A percentile compares a stretch with the other conserved stretches of the same genome.
phyloP scores from a whole-genome alignment of 768 basidiomycete species.

The Suillus clintonianus region DNA sequence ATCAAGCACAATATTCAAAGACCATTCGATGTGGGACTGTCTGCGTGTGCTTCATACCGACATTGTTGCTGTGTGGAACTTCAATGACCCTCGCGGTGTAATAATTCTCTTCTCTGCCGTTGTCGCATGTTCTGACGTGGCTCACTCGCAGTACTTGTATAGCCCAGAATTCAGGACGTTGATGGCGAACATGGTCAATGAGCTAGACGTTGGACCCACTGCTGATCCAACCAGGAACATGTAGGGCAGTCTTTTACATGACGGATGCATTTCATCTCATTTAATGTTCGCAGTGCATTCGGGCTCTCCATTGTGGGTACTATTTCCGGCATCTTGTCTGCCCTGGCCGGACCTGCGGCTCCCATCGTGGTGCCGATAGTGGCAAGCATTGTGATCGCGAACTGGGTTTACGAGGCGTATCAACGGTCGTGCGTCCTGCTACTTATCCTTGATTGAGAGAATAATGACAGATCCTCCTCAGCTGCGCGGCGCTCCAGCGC shows the following conservation, averaged over 20 bases:
- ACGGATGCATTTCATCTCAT: not conserved
- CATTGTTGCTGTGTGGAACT: constrained; percentile 19
- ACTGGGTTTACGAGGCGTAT: constrained; percentile 1
- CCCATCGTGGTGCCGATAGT: not conserved
- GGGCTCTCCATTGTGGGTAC: not conserved
- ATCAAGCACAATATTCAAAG: constrained; percentile 10
- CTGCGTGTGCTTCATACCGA: constrained; percentile 17
- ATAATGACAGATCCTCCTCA: not conserved
- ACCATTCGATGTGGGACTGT: constrained; percentile 1
- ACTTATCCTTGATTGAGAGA: not conserved
- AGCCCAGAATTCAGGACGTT: constrained; percentile 2
- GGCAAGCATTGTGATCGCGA: not conserved
- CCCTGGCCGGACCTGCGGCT: not conserved
- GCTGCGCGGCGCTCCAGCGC: constrained; percentile 10
- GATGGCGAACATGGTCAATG: not conserved
- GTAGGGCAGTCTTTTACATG: not conserved
- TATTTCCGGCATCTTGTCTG: not conserved
- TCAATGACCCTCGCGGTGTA: constrained; percentile 6
- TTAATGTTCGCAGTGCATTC: not conserved
- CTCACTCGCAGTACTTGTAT: not conserved
- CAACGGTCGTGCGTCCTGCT: not conserved
- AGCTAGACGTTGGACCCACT: not conserved
- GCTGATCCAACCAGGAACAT: not conserved
- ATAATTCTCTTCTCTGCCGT: not conserved
- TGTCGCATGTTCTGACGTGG: not conserved